A percentile compares a stretch with the other conserved stretches of the same genome.
These are phyloP conservation scores for Umbelopsis ramanniana DNA, from an alignment of 192 early-diverging fungal genomes.

Conservation along the genomic window DNA sequence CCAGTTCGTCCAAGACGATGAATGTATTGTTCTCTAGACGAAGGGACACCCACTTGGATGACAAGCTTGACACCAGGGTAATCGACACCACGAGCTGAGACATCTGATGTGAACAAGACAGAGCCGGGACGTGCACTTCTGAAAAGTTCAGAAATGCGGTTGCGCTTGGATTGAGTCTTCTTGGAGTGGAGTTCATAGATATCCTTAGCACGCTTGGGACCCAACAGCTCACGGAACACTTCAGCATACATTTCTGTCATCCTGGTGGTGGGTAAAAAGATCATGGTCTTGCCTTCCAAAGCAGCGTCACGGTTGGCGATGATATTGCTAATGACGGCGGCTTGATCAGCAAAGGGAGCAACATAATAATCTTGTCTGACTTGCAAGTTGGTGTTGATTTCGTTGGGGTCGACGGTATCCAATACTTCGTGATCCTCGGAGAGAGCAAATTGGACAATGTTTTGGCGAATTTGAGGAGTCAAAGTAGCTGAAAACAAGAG, in stretches of 20 bases:
- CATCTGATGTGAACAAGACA: conserved; percentile 92
- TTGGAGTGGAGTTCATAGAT: conserved; percentile 67
- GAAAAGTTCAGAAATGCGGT: conserved; percentile 75
- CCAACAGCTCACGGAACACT: conserved; percentile 46
- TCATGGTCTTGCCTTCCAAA: conserved; percentile 80
- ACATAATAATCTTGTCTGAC: conserved; percentile 81
- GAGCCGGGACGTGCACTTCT: conserved; percentile 55
- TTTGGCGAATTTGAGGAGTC: conserved; percentile 61
- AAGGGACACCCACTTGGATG: conserved; percentile 86
- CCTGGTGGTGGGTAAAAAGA: conserved; percentile 88
- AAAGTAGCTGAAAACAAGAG: conserved; percentile 96
- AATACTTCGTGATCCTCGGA: conserved; percentile 68
- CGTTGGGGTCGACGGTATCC: conserved; percentile 86
- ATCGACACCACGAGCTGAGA: conserved; percentile 97
- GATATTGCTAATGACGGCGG: conserved; percentile 64
- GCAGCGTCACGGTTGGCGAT: conserved; percentile 65
- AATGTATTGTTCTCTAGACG: conserved; percentile 86
- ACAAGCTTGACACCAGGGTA: conserved; percentile 93
- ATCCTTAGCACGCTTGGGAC: conserved; percentile 25
- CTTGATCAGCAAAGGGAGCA: conserved; percentile 64
- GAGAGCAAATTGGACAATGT: conserved; percentile 69
- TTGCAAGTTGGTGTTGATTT: conserved; percentile 79
- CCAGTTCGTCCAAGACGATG: conserved; percentile 97
- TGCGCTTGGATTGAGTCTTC: conserved; percentile 74
- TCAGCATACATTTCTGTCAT: conserved; percentile 65